Evolutionary conservation across 2,329 filamentous ascomycete genomes (phyloP).

Genomic region (Fusarium nematophilum): DNA sequence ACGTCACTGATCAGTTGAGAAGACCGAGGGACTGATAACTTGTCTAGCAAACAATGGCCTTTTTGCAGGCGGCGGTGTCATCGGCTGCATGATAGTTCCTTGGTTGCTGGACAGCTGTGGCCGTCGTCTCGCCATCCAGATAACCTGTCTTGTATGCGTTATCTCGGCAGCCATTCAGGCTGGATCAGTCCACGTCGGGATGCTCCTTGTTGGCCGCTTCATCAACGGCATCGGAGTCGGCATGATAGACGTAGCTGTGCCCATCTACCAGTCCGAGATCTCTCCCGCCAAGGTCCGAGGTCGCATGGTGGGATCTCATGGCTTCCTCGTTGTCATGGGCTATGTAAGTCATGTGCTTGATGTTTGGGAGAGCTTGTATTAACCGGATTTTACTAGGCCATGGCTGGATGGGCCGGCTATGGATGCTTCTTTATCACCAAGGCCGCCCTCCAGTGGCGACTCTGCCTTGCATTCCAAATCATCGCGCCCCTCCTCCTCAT

Average conservation of each 20-base stretch:
- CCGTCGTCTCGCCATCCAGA: background rate
- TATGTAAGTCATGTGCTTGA: background rate
- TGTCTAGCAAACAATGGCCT: conserved; percentile 1
- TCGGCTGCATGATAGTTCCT: background rate
- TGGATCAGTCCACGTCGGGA: background rate
- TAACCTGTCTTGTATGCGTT: background rate
- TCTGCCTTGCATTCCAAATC: background rate
- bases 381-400: no score
- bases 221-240: background rate
- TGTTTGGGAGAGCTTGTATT: no score
- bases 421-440: conserved; percentile 6
- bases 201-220: background rate
- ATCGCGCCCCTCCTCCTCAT: background rate
- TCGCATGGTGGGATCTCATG: background rate
- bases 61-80: background rate
- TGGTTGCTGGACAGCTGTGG: background rate
- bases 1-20: background rate
- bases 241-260: background rate
- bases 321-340: background rate
- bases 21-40: background rate
- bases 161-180: background rate
- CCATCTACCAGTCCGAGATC: background rate
- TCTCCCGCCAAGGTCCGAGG: background rate
- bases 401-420: conserved; percentile 4
- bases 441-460: background rate